Percentiles rank a stretch among this genome's conserved stretches.
Evolutionary conservation across 106 monocot species (phyloP).

Genomic region (Iris macrosiphon): DNA sequence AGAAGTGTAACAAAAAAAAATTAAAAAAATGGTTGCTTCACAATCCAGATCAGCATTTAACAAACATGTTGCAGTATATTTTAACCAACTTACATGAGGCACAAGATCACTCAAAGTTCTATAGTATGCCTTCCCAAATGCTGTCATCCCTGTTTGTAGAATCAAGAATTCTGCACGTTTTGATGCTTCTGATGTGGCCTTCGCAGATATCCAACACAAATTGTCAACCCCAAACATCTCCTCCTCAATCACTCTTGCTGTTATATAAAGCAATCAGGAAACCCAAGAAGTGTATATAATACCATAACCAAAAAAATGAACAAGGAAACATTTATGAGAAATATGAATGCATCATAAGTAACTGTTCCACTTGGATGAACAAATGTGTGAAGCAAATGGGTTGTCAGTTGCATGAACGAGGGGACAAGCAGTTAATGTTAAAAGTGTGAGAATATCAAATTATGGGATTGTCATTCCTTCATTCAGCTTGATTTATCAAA

Average conservation of each 20-base stretch:
- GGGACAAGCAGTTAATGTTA: too few relatives aligned
- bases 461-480: too few relatives aligned
- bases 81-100: slow-evolving; percentile 44
- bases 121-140: slow-evolving; percentile 80
- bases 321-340: too few relatives aligned
- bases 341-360: too few relatives aligned
- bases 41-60: too few relatives aligned
- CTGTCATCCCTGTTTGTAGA: slow-evolving; percentile 86
- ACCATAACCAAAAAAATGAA: too few relatives aligned
- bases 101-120: slow-evolving; percentile 73
- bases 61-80: background rate
- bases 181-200: slow-evolving; percentile 65
- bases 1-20: background rate
- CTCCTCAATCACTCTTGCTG: slow-evolving; percentile 88
- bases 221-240: slow-evolving; percentile 87
- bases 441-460: too few relatives aligned
- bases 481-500: too few relatives aligned
- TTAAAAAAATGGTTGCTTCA: background rate
- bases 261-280: slow-evolving; percentile 11
- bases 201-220: slow-evolving; percentile 86
- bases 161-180: slow-evolving; percentile 49
- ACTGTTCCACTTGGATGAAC: too few relatives aligned
- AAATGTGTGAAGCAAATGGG: too few relatives aligned
- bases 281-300: background rate
- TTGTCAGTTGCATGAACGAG: too few relatives aligned